phyloP scores from a whole-genome alignment of 2,329 filamentous ascomycete species.

The Clathrospora elynae region DNA sequence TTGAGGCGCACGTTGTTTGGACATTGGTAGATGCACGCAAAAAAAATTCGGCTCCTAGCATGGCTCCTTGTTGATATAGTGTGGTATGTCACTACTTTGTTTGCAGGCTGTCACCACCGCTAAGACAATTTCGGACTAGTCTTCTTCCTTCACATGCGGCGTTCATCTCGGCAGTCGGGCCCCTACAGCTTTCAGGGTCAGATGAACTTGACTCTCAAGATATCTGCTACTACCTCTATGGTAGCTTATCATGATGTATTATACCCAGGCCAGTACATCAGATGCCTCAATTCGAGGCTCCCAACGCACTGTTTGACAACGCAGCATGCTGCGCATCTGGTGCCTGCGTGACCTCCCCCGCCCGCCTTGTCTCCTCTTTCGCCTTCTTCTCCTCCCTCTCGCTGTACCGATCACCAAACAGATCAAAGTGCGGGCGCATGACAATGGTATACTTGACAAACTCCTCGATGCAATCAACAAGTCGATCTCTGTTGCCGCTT shows the following conservation, averaged over 20 bases:
- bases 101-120: constrained; percentile 2
- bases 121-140: neutral
- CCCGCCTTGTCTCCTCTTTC: constrained; percentile 25
- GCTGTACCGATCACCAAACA: constrained; percentile 68
- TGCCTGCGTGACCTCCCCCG: neutral
- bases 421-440: constrained; percentile 64
- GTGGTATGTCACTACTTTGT: constrained; percentile 1
- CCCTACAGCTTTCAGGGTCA: neutral
- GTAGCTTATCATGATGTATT: too few relatives aligned
- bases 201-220: too few relatives aligned
- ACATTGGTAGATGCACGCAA: too few relatives aligned
- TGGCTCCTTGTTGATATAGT: too few relatives aligned
- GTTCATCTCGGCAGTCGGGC: neutral
- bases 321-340: constrained; percentile 3
- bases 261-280: neutral
- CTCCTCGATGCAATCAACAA: constrained; percentile 73
- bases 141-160: neutral
- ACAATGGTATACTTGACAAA: constrained; percentile 71
- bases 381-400: constrained; percentile 57
- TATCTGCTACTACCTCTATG: neutral
- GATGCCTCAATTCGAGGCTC: neutral
- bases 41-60: too few relatives aligned
- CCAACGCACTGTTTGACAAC: neutral
- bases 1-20: too few relatives aligned
- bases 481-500: constrained; percentile 62